A percentile compares a stretch with the other conserved stretches of the same genome.
Evolutionary conservation across 495 filamentous ascomycete genomes (phyloP).

Genomic region (Xylaria nigripes): DNA sequence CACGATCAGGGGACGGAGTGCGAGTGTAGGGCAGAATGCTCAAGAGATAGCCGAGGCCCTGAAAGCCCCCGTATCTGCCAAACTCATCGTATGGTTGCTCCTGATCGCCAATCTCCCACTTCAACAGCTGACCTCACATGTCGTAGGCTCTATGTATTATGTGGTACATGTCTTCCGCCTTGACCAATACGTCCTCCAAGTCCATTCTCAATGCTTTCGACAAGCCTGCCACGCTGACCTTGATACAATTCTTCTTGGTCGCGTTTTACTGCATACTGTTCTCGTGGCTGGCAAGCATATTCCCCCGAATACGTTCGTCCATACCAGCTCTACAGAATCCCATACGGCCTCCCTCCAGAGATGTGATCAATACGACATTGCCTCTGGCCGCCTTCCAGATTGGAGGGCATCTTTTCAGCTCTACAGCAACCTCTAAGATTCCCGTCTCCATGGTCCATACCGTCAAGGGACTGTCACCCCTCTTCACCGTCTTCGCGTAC

Average conservation of each 20-base stretch:
- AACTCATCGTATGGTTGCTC: constrained; percentile 57
- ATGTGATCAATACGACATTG: constrained; percentile 78
- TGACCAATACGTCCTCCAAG: constrained; percentile 97
- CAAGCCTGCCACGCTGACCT: constrained; percentile 84
- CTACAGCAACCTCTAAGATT: constrained; percentile 86
- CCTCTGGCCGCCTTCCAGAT: constrained; percentile 91
- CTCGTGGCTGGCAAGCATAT: constrained; percentile 60
- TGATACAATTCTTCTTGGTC: constrained; percentile 93
- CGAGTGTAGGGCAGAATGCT: constrained; percentile 82
- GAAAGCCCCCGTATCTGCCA: constrained; percentile 81
- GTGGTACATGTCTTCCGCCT: constrained; percentile 90
- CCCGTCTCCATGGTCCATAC: constrained; percentile 96
- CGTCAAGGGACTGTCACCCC: constrained; percentile 96
- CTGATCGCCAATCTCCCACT: constrained; percentile 5
- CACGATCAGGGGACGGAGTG: constrained; percentile 66
- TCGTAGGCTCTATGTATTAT: constrained; percentile 66
- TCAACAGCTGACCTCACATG: constrained; percentile 9
- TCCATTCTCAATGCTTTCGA: constrained; percentile 90
- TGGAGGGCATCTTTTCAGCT: constrained; percentile 84
- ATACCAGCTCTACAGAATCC: constrained; percentile 75
- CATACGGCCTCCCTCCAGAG: constrained; percentile 70
- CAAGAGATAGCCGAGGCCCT: constrained; percentile 89
- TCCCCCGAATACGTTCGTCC: constrained; percentile 55
- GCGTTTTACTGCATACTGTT: constrained; percentile 77
- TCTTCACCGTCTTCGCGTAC: constrained; percentile 93